Evolutionary conservation across 495 filamentous ascomycete genomes (phyloP), one percentile per base, ranked within the genome.

Genomic region (Penicillium nucicola): DNA sequence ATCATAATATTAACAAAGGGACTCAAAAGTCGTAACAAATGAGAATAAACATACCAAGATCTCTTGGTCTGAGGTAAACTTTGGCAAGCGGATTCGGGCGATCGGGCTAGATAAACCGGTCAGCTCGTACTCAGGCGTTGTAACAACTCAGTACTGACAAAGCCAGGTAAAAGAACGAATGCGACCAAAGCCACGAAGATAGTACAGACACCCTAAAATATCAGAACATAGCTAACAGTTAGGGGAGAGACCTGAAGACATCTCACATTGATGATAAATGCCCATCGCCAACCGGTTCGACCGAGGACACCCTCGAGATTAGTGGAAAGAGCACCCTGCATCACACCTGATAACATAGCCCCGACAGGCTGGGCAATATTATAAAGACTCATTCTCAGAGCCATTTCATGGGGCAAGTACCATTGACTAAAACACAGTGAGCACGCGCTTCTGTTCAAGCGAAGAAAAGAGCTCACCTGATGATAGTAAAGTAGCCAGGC

Each of bases 281-380:
- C 57, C 57, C 57, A 60, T 40, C 53, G 52, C 57, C 57, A 60
- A 12, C 57, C 53, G n/a, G 39, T 46, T 10, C 57, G 45, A 19
- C 57, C 57, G 11, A 53, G 37, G 5, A 45, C 28, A 13, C 53
- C 57, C 5, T 60, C 34, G 7, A 60, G 46, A 30, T 56, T 55
- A 6, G 57, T 60, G 4, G 57, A 55, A 22, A 60, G 50, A 10
- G 52, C 52, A n/a, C 53, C 62, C 25, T 65, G 62, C 23, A 61
- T 50, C 8, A 52, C 55, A 9, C 61, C 61, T 1, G 58, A 65
- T 9, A 65, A 37, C 62, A 65, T 65, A 3, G 58, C 50, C 3
- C 53, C 55, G 15, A 56, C 41, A 0, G 58, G 56, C 38, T 59
- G 57, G 2, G 55, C 55, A 22, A 58, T 58, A 31, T 58, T 58